Evolutionary conservation across 768 basidiomycete species (phyloP), one percentile per base, ranked within the genome.

Genomic region (Tulasnella sp.): DNA sequence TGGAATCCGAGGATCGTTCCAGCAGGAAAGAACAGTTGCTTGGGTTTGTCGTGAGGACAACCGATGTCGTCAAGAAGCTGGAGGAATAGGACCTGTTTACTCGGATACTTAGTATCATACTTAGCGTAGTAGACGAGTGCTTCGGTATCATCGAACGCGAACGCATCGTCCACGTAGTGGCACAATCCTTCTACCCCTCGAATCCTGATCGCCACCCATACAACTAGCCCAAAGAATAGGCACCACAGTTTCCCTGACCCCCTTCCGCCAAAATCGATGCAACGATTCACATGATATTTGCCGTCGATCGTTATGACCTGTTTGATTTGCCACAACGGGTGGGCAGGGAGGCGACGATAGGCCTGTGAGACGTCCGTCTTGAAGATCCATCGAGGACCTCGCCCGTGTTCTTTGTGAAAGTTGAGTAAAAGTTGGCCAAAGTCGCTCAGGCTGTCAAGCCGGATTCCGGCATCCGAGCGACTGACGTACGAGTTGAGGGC

Each of bases 271-370:
- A 74, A 75, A n/a, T 53, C 64, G 38, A 66, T 69, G 59, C 69
- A 67, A 2, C 71, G 63, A 61, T 74, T 73, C 17, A 77, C 62
- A 51, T 69, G 64, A 1, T 48, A 61, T 10, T 60, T 5, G 24
- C 64, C 67, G 34, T 71, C 67, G 0, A 65, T 66, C n/a, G 64
- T 64, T 5, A 72, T 65, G 0, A 75, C 54, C 38, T 77, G 76
- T 15, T 72, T 73, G 0, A 77, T 60, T 48, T 78, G 74, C 76
- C 75, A 77, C 0, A 65, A 42, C 0, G 70, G 73, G 47, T 76
- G 71, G 62, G 75, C 66, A 0, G 75, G 77, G 8, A 75, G 52
- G 0, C 69, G 67, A 0, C 70, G 63, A 30, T 75, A 78, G 0
- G 76, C 77, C 11, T 72, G 65, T 0, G 68, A 58, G 0, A 78